Base-by-base conservation (phyloP, 345 rosid genomes). In the Eucalyptus sp. region DNA sequence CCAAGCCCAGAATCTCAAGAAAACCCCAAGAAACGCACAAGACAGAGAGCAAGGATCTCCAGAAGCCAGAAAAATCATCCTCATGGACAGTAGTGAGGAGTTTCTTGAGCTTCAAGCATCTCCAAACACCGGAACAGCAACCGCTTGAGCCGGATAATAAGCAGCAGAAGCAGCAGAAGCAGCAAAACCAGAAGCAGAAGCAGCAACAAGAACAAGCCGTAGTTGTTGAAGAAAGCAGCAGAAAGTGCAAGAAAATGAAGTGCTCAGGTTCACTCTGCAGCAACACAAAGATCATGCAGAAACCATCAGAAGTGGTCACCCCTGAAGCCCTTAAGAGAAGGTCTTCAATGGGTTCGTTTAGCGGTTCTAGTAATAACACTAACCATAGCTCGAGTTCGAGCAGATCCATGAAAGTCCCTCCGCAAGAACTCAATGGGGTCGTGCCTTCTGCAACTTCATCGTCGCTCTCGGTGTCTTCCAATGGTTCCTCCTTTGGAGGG, bases 261-360 rank as follows among this genome's bases (percentile, higher is more conserved):
- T 95, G 98, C 84, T 95, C 98, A 22, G 98, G 97, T 29, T 96
- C 98, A 15, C 89, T 96, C 13, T 96, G 98, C 89, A 96, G 94
- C 94, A 96, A 95, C 93, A 95, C 97, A 48, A 93, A 94, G 90
- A 93, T 95, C 50, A 93, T 92, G 93, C 93, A 94, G 50, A 92
- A 91, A 89, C 95, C 95, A 22, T 76, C 83, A 71, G 83, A 20
- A 76, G 83, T 76, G 83, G 43, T 76, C 46, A 94, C 94, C 46
- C 94, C 94, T 60, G 96, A 94, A 58, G 44, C 88, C 87, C 94
- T 86, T 29, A 94, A 88, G 91, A 95, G 91, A 87, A 92, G 92
- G 91, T 92, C 92, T 56, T 87, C 92, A 7, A 15, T 89, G 79
- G 88, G 84, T 58, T 90, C 92, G 29, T 89, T 54, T 10, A 37